Conservation (phyloP, 1,284 basidiomycete species). For the Trichosporon sp. region DNA sequence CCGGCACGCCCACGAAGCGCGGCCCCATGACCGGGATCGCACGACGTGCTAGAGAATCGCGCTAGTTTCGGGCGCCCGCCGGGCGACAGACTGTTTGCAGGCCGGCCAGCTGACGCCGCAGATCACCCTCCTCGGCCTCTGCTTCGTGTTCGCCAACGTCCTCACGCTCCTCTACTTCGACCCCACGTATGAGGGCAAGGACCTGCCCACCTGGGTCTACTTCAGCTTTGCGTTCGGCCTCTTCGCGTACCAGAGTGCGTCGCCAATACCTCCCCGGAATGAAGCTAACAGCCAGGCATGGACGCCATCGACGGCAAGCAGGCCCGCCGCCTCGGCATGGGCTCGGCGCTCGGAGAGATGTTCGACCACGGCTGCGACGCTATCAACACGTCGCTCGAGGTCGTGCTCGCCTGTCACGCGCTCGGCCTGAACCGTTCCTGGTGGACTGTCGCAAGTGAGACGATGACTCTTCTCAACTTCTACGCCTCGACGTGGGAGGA, state of each 20-base stretch:
- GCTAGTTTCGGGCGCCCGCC: neutral
- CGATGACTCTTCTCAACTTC: constrained; percentile 86
- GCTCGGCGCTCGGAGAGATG: constrained; percentile 90
- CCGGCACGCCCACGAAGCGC: too few relatives aligned
- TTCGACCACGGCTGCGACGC: constrained; percentile 86
- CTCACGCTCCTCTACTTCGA: constrained; percentile 76
- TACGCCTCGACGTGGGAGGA: constrained; percentile 90
- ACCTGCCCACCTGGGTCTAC: constrained; percentile 77
- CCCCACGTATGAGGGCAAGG: constrained; percentile 62
- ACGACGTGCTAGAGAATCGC: neutral
- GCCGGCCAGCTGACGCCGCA: constrained; percentile 38
- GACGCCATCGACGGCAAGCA: constrained; percentile 70
- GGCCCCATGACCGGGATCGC: neutral
- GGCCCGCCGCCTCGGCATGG: constrained; percentile 89
- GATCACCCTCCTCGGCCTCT: constrained; percentile 79
- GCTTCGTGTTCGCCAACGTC: constrained; percentile 79
- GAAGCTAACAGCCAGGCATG: constrained; percentile 40
- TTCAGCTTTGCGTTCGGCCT: constrained; percentile 83
- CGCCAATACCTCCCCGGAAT: constrained; percentile 63
- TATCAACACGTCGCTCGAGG: constrained; percentile 92
- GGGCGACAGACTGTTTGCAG: neutral
- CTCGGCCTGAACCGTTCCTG: constrained; percentile 87
- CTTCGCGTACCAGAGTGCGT: constrained; percentile 88
- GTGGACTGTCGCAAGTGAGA: constrained; percentile 88
- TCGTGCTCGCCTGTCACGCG: constrained; percentile 73